phyloP scores from a whole-genome alignment of 257 asterid genomes.

The Primulina huaijiensis region DNA sequence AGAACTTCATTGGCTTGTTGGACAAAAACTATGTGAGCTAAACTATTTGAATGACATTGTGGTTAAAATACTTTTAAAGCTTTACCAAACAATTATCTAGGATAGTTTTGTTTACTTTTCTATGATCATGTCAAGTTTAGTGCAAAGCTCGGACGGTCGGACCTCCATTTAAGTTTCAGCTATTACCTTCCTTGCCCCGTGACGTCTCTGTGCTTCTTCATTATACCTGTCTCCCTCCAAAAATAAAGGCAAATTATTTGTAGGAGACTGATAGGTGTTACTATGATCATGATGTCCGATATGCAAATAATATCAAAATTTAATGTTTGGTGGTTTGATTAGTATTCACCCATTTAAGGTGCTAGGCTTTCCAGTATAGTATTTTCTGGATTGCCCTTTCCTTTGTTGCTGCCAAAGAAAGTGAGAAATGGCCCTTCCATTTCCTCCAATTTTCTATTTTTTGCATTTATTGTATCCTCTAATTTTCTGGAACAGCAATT shows the following conservation, averaged over 20 bases:
- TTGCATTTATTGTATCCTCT: background rate
- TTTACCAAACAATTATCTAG: no score
- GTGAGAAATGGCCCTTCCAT: constrained; percentile 17
- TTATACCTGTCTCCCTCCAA: no score
- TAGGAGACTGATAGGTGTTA: no score
- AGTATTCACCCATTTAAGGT: no score
- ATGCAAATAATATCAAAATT: no score
- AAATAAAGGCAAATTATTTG: no score
- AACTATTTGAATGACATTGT: background rate
- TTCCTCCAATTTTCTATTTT: background rate
- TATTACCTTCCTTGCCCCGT: background rate
- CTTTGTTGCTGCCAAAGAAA: constrained; percentile 1
- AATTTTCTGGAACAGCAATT: background rate
- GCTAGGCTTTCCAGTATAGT: background rate
- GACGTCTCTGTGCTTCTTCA: no score
- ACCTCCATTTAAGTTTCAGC: background rate
- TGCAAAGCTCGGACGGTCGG: background rate
- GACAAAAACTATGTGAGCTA: background rate
- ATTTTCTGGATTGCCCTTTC: background rate
- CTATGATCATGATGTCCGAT: no score
- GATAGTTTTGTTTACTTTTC: no score
- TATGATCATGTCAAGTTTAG: no score
- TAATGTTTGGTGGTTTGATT: no score
- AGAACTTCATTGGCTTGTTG: background rate
- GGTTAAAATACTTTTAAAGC: background rate